Base-by-base conservation (phyloP, 2,329 filamentous ascomycete genomes). In the Bipolaris sorokiniana region DNA sequence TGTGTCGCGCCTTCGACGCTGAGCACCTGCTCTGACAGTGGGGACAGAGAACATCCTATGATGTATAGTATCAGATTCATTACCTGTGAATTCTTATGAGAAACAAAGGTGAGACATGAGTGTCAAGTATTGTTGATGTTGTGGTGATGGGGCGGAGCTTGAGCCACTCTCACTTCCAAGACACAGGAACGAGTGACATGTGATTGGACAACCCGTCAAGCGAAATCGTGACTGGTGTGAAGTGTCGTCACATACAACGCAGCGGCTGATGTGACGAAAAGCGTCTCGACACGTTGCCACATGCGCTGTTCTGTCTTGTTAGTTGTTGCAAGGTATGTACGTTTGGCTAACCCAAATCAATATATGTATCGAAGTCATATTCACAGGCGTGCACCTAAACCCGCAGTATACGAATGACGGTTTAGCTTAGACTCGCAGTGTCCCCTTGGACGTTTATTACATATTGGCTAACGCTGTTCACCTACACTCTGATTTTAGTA, bases 231-330 rank as follows among this genome's bases (percentile, higher is more conserved):
- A 42, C 47, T 26, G 52, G 46, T 28, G 54, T 56, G 54, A 56
- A 56, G 54, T 53, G 42, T 56, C 52, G 31, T 55, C 54, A 53
- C 54, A 42, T 42, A 56, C 44, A 52, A 53, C 50, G 44, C 50
- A 56, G 42, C 54, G 38, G 31, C 31, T 31, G 31, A n/a, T 18
- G 31, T 45, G 31, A 26, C 40, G 33, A 37, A 33, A 28, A 28
- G 46, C 48, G 38, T 42, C 48, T 41, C 48, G 50, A 48, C 54
- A 53, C 54, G 45, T 56, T 36, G 28, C 48, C 18, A 26, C 5
- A 3, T 38, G 18, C n/a, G 22, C 22, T 48, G 34, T 26, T 37
- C 6, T 26, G 33, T n/a, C 20, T 47, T 18, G 9, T n/a, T 33
- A 23, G 10, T 22, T 9, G 7, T 36, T 20, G 31, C 34, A 15